Evolutionary conservation across 179 eudicot genomes (phyloP).

Genomic region (Silene noctiflora): DNA sequence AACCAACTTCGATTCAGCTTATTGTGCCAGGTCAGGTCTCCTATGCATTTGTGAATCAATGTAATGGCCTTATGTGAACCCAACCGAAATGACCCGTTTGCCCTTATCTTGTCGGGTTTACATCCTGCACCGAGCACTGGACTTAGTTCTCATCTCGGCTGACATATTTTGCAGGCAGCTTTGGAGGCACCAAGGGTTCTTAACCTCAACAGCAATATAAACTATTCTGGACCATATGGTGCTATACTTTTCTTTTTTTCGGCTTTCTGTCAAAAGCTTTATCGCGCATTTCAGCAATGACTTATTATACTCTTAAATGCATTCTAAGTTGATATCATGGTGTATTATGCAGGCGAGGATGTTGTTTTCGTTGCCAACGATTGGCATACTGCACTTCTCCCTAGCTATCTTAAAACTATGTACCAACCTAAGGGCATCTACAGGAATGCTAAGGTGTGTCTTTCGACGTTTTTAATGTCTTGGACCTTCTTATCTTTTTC

Average conservation of each 20-base stretch:
- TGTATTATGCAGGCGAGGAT: constrained; percentile 61
- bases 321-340: neutral
- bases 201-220: constrained; percentile 52
- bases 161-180: constrained; percentile 60
- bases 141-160: constrained; percentile 1
- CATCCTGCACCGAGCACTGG: no score
- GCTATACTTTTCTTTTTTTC: neutral
- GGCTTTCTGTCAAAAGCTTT: neutral
- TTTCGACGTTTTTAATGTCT: neutral
- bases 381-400: constrained; percentile 88
- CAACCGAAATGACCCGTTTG: neutral
- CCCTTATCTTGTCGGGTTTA: neutral
- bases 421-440: constrained; percentile 69
- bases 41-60: neutral
- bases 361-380: constrained; percentile 82
- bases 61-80: neutral
- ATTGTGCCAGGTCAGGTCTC: constrained; percentile 49
- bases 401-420: constrained; percentile 68
- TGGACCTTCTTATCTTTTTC: no score
- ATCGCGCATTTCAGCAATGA: no score
- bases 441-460: constrained; percentile 61
- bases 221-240: constrained; percentile 90
- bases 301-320: no score
- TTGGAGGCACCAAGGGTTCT: constrained; percentile 84
- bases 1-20: constrained; percentile 81